Evolutionary conservation across 768 basidiomycete species (phyloP).

Genomic region (Gloeopeniophorella convolvens): DNA sequence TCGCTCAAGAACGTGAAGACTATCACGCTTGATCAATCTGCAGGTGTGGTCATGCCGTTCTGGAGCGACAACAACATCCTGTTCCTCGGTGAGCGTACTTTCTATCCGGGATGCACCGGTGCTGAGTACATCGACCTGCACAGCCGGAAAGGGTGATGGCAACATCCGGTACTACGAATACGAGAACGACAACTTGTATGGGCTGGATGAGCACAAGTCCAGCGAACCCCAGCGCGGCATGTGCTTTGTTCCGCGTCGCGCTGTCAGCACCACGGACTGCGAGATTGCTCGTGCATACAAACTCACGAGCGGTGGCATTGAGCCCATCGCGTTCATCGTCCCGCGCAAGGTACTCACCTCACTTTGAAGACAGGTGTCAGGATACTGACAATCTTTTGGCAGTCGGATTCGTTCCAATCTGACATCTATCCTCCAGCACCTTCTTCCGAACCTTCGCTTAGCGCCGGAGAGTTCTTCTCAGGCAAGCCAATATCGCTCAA

Average conservation of each 20-base stretch:
- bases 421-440: conserved; percentile 95
- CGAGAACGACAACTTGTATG: conserved; percentile 74
- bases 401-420: conserved; percentile 94
- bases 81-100: conserved; percentile 55
- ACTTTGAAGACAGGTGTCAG: no score
- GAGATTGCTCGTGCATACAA: conserved; percentile 97
- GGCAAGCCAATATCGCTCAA: conserved; percentile 78
- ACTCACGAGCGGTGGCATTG: conserved; percentile 62
- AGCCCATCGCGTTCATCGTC: conserved; percentile 93
- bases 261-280: conserved; percentile 82
- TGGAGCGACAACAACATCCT: conserved; percentile 92
- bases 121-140: no score
- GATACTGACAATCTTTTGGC: no score
- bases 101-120: no score
- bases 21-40: conserved; percentile 75
- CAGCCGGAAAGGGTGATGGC: conserved; percentile 62
- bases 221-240: conserved; percentile 93
- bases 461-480: conserved; percentile 80
- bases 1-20: conserved; percentile 72
- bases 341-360: conserved; percentile 75
- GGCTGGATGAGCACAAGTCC: conserved; percentile 80
- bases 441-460: conserved; percentile 71
- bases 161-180: conserved; percentile 98
- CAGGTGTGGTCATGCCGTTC: conserved; percentile 96
- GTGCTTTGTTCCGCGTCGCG: conserved; percentile 92